A percentile compares a stretch with the other conserved stretches of the same genome.
Conservation (phyloP, 129 eudicot species). For the Glebionis coronaria region DNA sequence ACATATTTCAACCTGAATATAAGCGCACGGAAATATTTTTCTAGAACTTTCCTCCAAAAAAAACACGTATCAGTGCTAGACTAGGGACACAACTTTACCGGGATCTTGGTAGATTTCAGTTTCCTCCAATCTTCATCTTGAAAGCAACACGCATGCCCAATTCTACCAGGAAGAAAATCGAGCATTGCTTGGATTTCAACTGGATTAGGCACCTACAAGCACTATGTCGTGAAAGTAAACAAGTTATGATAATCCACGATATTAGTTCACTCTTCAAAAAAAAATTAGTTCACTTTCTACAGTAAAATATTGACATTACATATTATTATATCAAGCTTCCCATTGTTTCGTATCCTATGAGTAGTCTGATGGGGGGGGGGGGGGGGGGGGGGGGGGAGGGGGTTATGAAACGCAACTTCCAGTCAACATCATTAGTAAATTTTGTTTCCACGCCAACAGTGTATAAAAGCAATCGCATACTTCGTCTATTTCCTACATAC, state of each 20-base stretch:
- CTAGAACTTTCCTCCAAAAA: neutral
- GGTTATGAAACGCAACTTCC: too few species aligned
- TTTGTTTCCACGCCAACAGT: neutral
- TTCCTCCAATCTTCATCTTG: conserved; percentile 75
- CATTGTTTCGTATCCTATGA: neutral
- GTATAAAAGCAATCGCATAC: neutral
- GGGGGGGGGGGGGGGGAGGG: too few species aligned
- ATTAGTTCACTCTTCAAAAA: too few species aligned
- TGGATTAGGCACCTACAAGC: conserved; percentile 84
- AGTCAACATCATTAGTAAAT: too few species aligned
- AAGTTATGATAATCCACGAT: conserved; percentile 23
- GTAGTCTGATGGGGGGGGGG: too few species aligned
- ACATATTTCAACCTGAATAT: conserved; percentile 84
- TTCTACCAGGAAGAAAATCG: conserved; percentile 77
- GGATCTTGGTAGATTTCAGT: conserved; percentile 58
- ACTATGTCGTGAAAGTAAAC: conserved; percentile 42
- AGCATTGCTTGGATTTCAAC: conserved; percentile 83
- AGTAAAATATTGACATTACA: neutral
- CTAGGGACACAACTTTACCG: conserved; percentile 37
- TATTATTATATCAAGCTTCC: neutral
- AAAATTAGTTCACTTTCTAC: neutral
- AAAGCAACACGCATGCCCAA: conserved; percentile 96
- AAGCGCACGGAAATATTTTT: conserved; percentile 12
- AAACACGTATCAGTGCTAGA: neutral
- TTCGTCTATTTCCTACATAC: neutral